phyloP scores from a whole-genome alignment of 2,329 filamentous ascomycete genomes.

The Dothistroma pini region DNA sequence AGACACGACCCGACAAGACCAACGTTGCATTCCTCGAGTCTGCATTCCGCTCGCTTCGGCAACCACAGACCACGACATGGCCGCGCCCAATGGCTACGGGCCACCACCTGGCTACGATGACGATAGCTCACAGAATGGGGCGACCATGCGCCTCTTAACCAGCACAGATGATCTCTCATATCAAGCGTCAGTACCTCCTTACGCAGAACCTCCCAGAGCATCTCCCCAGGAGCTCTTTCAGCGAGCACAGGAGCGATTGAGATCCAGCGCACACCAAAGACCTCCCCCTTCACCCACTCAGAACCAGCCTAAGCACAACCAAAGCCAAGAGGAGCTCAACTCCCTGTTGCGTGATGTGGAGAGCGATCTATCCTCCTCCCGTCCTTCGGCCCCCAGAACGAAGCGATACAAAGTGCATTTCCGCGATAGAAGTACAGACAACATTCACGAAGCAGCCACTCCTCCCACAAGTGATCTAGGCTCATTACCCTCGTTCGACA shows the following conservation, averaged over 20 bases:
- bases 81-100: conserved; percentile 29
- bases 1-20: neutral
- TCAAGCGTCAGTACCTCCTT: conserved; percentile 22
- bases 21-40: conserved; percentile 15
- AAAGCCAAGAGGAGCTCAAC: conserved; percentile 38
- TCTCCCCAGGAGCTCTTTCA: conserved; percentile 38
- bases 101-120: conserved; percentile 47
- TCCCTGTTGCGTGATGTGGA: conserved; percentile 44
- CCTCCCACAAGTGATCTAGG: conserved; percentile 18
- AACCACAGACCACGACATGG: conserved; percentile 17
- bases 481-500: conserved; percentile 36
- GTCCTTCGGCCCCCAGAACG: conserved; percentile 21
- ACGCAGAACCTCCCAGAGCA: conserved; percentile 32
- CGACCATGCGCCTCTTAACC: conserved; percentile 51
- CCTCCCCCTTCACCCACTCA: conserved; percentile 17
- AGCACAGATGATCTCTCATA: conserved; percentile 39
- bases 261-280: conserved; percentile 12
- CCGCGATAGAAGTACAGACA: conserved; percentile 29
- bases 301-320: conserved; percentile 11
- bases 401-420: conserved; percentile 34
- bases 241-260: conserved; percentile 28
- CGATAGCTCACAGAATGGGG: conserved; percentile 38
- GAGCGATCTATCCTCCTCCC: conserved; percentile 27
- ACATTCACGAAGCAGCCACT: conserved; percentile 19
- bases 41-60: conserved; percentile 28